phyloP scores from a whole-genome alignment of 495 filamentous ascomycete genomes.

The Glarea lozoyensis region DNA sequence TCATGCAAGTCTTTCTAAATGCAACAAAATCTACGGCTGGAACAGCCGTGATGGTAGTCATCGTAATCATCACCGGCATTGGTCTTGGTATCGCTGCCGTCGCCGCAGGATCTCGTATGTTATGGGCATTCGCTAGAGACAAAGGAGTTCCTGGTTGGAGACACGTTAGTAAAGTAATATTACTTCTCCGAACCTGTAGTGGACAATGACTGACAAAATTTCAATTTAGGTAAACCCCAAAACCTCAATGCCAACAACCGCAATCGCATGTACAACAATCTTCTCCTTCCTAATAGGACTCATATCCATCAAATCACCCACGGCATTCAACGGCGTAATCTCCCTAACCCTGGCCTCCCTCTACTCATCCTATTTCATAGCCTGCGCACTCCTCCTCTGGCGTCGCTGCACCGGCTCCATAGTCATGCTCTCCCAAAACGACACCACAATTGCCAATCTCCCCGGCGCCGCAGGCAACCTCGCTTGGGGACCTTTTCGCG shows the following conservation, averaged over 20 bases:
- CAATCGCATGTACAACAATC: slow-evolving; percentile 39
- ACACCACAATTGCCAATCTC: neutral
- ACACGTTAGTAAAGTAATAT: neutral
- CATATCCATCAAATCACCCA: slow-evolving; percentile 50
- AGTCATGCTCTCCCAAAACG: neutral
- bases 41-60: slow-evolving; percentile 11
- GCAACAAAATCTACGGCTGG: slow-evolving; percentile 29
- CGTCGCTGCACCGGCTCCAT: slow-evolving; percentile 17
- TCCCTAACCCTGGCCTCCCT: slow-evolving; percentile 36
- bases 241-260: neutral
- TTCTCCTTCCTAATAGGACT: slow-evolving; percentile 32
- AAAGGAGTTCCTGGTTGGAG: slow-evolving; percentile 31
- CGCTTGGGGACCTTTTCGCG: slow-evolving; percentile 27
- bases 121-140: slow-evolving; percentile 47
- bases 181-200: neutral
- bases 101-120: slow-evolving; percentile 40
- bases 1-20: slow-evolving; percentile 39
- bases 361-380: slow-evolving; percentile 40
- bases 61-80: slow-evolving; percentile 7
- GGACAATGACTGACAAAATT: neutral
- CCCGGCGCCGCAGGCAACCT: slow-evolving; percentile 1
- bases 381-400: slow-evolving; percentile 17
- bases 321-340: slow-evolving; percentile 47
- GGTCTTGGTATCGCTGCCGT: slow-evolving; percentile 12
- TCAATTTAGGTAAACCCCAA: neutral